Percentiles rank a stretch among this genome's conserved stretches.
phyloP scores from a whole-genome alignment of 73 alveolate genomes.

The Paramecium sexaurelia region DNA sequence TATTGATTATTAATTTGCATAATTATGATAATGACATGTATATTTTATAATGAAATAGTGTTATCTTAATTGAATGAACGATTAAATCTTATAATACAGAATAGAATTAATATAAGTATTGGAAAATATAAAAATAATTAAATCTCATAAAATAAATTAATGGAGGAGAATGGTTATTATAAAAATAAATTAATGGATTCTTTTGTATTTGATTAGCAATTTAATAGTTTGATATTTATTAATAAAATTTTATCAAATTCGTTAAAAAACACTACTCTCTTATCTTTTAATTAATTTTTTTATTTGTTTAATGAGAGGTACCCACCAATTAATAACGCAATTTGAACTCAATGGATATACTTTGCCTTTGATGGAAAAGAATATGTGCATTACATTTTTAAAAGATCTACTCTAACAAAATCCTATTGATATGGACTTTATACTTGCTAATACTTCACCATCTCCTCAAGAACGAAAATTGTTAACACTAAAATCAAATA shows the following conservation, averaged over 20 bases:
- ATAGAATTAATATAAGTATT: neutral
- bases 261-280: conserved; percentile 37
- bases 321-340: conserved; percentile 21
- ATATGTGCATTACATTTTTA: conserved; percentile 2
- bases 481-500: neutral
- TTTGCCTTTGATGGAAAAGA: neutral
- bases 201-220: neutral
- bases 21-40: neutral
- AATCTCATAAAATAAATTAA: neutral
- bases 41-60: neutral
- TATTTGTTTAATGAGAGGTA: conserved; percentile 36
- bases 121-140: neutral
- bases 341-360: conserved; percentile 16
- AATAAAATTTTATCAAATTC: neutral
- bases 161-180: neutral
- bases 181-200: neutral
- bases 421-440: conserved; percentile 18
- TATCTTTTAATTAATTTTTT: neutral
- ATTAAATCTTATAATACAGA: neutral
- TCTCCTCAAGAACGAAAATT: neutral
- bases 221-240: neutral
- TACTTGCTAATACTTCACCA: conserved; percentile 3
- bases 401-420: neutral
- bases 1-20: neutral
- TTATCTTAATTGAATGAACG: no score